Conservation (phyloP, 257 asterid genomes). For the Gentiana straminea region DNA sequence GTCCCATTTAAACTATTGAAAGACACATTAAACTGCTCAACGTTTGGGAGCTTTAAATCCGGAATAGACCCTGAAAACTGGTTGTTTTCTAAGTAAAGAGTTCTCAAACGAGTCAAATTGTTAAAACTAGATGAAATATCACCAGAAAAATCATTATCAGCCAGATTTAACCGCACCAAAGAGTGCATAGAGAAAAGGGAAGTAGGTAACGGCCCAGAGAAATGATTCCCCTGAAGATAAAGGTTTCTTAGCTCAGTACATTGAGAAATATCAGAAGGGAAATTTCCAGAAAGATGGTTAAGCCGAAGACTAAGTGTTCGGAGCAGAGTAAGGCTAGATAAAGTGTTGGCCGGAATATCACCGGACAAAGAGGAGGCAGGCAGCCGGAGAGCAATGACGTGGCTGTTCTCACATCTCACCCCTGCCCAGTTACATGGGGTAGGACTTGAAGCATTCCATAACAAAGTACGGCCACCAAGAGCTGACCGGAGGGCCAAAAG, state of each 20-base stretch:
- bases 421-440: conserved; percentile 73
- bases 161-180: conserved; percentile 48
- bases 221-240: conserved; percentile 58
- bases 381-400: conserved; percentile 58
- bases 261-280: conserved; percentile 43
- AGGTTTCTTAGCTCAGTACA: conserved; percentile 49
- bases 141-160: conserved; percentile 54
- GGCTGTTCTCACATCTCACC: conserved; percentile 42
- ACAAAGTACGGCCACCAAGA: conserved; percentile 52
- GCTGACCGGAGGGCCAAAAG: conserved; percentile 57
- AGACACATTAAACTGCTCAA: conserved; percentile 65
- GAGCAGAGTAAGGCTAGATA: conserved; percentile 40
- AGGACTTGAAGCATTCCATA: conserved; percentile 44
- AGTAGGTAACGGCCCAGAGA: conserved; percentile 36
- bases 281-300: conserved; percentile 54
- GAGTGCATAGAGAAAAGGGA: conserved; percentile 25
- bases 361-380: conserved; percentile 69
- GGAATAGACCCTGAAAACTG: conserved; percentile 47
- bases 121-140: conserved; percentile 31
- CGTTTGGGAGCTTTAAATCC: conserved; percentile 34
- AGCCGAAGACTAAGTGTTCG: conserved; percentile 68
- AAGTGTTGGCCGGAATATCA: conserved; percentile 29
- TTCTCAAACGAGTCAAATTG: conserved; percentile 59
- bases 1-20: conserved; percentile 57
- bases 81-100: conserved; percentile 51